Evolutionary conservation across 2,329 filamentous ascomycete species (phyloP).

Genomic region (Ascochyta viciae-villosae): DNA sequence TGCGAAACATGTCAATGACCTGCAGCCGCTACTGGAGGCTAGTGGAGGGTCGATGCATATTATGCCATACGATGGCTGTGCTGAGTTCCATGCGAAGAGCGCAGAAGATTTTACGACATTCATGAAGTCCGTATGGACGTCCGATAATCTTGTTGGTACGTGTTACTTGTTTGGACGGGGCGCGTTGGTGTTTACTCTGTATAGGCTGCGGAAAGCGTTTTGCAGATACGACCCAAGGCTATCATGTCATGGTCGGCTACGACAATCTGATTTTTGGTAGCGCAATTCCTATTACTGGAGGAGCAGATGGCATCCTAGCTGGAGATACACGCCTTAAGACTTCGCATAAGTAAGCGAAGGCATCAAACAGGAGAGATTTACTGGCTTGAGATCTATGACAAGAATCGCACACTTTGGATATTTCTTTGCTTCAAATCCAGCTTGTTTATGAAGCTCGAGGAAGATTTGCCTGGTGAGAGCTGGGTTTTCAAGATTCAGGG

Average conservation of each 20-base stretch:
- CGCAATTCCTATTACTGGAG: constrained; percentile 4
- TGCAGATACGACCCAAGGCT: neutral
- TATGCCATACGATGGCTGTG: constrained; percentile 18
- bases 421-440: no score
- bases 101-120: constrained; percentile 3
- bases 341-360: neutral
- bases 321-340: neutral
- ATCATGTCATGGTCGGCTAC: constrained; percentile 20
- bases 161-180: neutral
- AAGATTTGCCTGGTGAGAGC: no score
- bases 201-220: neutral
- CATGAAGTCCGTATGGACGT: neutral
- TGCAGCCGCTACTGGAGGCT: constrained; percentile 1
- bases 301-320: constrained; percentile 13
- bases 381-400: neutral
- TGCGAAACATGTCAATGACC: neutral
- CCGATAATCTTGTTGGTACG: neutral
- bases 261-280: constrained; percentile 20
- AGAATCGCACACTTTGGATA: neutral
- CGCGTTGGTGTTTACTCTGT: neutral
- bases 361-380: no score
- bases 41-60: constrained; percentile 1
- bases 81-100: constrained; percentile 17
- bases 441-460: no score
- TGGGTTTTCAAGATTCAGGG: no score